A percentile compares a stretch with the other conserved stretches of the same genome.
These are phyloP conservation scores for Volvariella surrecta DNA, from an alignment of 1,284 basidiomycete species.

Conservation along the genomic window DNA sequence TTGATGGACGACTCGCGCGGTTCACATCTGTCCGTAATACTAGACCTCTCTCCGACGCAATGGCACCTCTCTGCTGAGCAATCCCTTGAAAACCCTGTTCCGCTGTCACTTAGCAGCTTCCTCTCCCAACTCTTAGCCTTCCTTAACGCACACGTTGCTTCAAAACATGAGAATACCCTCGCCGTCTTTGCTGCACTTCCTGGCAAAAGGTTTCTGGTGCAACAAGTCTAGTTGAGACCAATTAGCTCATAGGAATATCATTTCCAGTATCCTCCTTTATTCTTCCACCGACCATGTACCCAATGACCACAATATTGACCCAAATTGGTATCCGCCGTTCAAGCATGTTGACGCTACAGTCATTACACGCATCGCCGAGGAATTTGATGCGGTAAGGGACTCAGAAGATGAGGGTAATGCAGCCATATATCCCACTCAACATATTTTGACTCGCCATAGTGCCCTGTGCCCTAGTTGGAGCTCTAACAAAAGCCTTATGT, in stretches of 20 bases:
- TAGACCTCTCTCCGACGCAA: constrained; percentile 78
- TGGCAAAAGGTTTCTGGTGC: constrained; percentile 53
- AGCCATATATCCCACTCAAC: constrained; percentile 8
- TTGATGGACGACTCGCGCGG: constrained; percentile 39
- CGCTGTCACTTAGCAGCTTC: constrained; percentile 59
- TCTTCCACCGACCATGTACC: constrained; percentile 49
- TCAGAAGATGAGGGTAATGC: constrained; percentile 39
- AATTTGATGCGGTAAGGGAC: constrained; percentile 39
- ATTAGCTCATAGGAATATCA: constrained; percentile 6
- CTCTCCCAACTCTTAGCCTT: constrained; percentile 82
- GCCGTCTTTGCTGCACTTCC: constrained; percentile 88
- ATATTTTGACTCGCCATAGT: constrained; percentile 23
- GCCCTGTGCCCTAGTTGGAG: constrained; percentile 75
- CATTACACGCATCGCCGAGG: constrained; percentile 50
- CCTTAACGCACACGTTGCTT: constrained; percentile 87
- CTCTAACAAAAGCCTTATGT: constrained; percentile 84
- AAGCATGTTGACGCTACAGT: constrained; percentile 64
- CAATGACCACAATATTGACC: constrained; percentile 38
- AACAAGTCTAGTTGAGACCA: constrained; percentile 7
- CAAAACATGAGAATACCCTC: constrained; percentile 86
- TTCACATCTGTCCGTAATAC: constrained; percentile 72
- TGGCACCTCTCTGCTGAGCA: constrained; percentile 60
- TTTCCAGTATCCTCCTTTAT: constrained; percentile 63
- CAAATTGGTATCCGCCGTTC: constrained; percentile 83
- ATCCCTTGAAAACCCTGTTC: constrained; percentile 29